Base-by-base conservation (phyloP, 1,284 basidiomycete genomes). In the Ganoderma leucocontextum region DNA sequence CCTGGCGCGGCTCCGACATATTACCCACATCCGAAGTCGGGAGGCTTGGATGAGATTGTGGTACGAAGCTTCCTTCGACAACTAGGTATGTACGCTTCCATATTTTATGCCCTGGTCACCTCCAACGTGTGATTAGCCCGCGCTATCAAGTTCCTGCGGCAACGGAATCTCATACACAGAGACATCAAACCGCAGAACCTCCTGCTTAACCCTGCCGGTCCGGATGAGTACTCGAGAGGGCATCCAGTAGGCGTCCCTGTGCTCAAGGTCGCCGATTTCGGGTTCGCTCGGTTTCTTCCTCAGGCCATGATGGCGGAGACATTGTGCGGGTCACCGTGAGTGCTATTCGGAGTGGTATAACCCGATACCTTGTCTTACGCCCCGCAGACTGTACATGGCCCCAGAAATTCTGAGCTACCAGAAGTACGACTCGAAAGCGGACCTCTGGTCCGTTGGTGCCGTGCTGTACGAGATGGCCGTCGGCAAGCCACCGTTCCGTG, bases 111-210 rank as follows among this genome's bases (percentile, higher is more conserved):
- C n/a, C n/a, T n/a, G n/a, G n/a, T n/a, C n/a, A n/a, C n/a, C n/a
- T n/a, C n/a, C n/a, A n/a, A 66, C 70, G 19, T 47, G 3, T 36
- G 25, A 2, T 13, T 52, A 95, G 97, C 95, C 17, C 91, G 95
- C 57, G 97, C 97, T 0, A 87, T 99, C 74, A 94, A 96, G 77
- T 99, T 99, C 79, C 85, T 99, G 63, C 89, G 97, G 22, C 88
- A 91, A 36, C 87, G 94, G 71, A 95, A 98, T 77, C 89, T 99
- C 66, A 96, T 99, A 53, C 97, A 99, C 79, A 87, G 98, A 61
- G 97, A 99, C 78, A 97, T 99, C 81, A 99, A 99, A 80, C 97
- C 97, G 38, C 96, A 97, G 91, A 98, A 99, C 79, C 85, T 99
- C 0, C 88, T 99, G 0, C 84, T 99, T 7, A 95, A 92, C 71